Base-by-base conservation (phyloP, 2,329 filamentous ascomycete genomes). In the Domatiomyces catenatus region DNA sequence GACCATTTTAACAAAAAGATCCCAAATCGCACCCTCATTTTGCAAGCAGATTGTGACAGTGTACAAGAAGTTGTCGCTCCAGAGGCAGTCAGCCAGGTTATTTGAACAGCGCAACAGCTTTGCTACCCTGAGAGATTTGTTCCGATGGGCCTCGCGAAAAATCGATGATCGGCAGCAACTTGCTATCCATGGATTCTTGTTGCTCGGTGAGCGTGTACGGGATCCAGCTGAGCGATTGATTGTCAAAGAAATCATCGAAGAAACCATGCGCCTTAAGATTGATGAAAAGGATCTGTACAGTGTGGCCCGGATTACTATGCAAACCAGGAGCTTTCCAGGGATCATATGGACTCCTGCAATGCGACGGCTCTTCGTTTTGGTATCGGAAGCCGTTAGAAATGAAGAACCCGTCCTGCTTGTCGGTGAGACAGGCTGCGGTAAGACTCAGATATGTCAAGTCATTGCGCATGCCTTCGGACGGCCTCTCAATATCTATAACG, bases 71-170 rank as follows among this genome's bases (percentile, higher is more conserved):
- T 77, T 99, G 5, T 94, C 92, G 0, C 75, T 87, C 4, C 73
- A 96, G 42, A 82, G 93, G 20, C 93, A 98, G 67, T 87, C 89
- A 19, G 90, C 81, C 62, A 76, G 93, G 44, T 71, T 98, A 4
- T 98, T 98, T 63, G 93, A 98, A 69, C 87, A 95, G 62, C 94
- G 94, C 66, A 92, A 90, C 63, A 90, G 90, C 64, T 98, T 98
- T 65, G 92, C 93, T 1, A 99, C 92, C 1, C 72, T 99, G 45
- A 78, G 92, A 75, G 92, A 99, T 66, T 72, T 99, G 39, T 99
- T 98, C 63, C 77, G 92, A 58, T 99, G 92, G 92, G 90, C 92
- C 2, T 70, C 93, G 51, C 78, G 92, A 60, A 79, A 81, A 51
- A 88, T 88, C 0, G 86, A 94, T 57, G 86, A 82, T 24, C 80